Percentiles rank a stretch among this genome's conserved stretches.
Evolutionary conservation across 2,329 filamentous ascomycete species (phyloP).

Genomic region (Dothistroma septosporum): DNA sequence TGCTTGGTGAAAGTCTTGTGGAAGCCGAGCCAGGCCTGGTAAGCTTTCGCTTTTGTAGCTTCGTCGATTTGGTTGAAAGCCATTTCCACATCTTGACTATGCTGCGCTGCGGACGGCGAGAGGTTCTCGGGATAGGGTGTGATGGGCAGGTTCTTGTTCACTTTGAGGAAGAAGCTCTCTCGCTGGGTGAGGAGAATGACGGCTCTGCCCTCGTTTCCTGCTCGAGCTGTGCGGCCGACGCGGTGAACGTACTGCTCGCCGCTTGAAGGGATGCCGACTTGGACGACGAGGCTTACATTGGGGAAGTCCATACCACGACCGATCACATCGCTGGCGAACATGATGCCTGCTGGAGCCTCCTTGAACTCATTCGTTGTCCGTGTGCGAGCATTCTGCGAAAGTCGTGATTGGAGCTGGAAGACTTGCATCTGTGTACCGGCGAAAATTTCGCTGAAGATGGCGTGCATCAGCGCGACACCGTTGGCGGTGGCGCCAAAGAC

Average conservation of each 20-base stretch:
- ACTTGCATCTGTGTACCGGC: slow-evolving; percentile 34
- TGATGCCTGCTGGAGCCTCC: slow-evolving; percentile 44
- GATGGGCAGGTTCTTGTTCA: slow-evolving; percentile 50
- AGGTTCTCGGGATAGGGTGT: slow-evolving; percentile 47
- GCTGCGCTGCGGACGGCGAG: slow-evolving; percentile 31
- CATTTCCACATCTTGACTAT: slow-evolving; percentile 25
- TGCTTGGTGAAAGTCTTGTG: slow-evolving; percentile 45
- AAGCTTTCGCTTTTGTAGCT: slow-evolving; percentile 41
- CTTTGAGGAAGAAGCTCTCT: slow-evolving; percentile 50
- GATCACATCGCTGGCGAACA: slow-evolving; percentile 67
- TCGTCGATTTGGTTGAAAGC: slow-evolving; percentile 39
- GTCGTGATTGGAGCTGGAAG: slow-evolving; percentile 44
- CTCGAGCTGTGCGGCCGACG: slow-evolving; percentile 87
- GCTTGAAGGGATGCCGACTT: slow-evolving; percentile 60
- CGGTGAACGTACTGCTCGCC: slow-evolving; percentile 76
- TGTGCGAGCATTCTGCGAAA: slow-evolving; percentile 41
- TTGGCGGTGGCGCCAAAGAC: slow-evolving; percentile 48
- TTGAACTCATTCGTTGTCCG: slow-evolving; percentile 45
- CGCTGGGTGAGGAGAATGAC: slow-evolving; percentile 51
- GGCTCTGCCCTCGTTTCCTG: slow-evolving; percentile 64
- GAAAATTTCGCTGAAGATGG: slow-evolving; percentile 36
- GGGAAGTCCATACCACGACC: slow-evolving; percentile 96
- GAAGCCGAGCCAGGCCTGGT: slow-evolving; percentile 47
- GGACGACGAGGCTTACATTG: slow-evolving; percentile 85
- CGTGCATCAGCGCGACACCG: slow-evolving; percentile 42